Evolutionary conservation across 208 protist species (phyloP).

Genomic region (Naegleria gruberi): DNA sequence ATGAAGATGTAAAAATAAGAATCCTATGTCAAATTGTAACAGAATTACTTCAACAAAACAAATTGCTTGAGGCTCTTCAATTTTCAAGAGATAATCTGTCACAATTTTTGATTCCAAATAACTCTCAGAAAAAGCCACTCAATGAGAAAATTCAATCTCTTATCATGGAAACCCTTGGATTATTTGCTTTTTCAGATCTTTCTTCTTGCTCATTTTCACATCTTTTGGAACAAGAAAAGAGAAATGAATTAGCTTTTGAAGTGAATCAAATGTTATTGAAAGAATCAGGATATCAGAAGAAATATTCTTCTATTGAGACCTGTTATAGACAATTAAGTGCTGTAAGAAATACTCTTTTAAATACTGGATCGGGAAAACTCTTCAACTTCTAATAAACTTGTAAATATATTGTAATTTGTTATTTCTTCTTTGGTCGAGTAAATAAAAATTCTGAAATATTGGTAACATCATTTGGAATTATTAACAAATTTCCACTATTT

Average conservation of each 20-base stretch:
- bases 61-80: neutral
- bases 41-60: neutral
- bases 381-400: too few relatives aligned
- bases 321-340: neutral
- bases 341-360: neutral
- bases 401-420: too few relatives aligned
- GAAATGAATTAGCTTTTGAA: neutral
- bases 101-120: neutral
- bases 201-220: neutral
- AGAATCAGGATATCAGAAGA: neutral
- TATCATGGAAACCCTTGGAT: neutral
- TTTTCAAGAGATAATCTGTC: neutral
- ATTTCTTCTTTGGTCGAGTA: neutral
- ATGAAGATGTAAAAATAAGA: neutral
- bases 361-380: neutral
- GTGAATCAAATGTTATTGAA: neutral
- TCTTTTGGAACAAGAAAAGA: neutral
- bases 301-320: neutral
- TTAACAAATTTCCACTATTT: neutral
- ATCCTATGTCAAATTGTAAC: neutral
- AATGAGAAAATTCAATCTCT: neutral
- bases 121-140: neutral
- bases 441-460: neutral
- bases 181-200: neutral
- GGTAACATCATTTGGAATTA: neutral